These are phyloP conservation scores for Agaricus subrufescens DNA, from an alignment of 768 basidiomycete species.

Conservation along the genomic window DNA sequence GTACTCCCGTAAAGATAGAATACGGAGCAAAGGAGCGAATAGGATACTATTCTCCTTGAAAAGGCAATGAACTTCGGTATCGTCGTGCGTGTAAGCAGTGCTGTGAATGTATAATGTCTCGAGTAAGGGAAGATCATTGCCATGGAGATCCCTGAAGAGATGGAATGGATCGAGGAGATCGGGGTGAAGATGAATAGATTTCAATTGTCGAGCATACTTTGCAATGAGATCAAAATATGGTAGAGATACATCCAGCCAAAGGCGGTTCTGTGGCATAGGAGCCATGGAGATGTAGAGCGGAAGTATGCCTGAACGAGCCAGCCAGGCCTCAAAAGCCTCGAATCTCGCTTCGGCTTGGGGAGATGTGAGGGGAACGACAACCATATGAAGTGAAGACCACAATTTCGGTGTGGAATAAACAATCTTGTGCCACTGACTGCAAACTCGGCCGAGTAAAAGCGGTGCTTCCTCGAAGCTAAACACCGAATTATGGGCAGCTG, in stretches of 20 bases:
- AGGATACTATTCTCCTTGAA: neutral
- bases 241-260: neutral
- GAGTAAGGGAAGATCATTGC: neutral
- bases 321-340: neutral
- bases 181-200: neutral
- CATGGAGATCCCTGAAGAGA: neutral
- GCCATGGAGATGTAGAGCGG: slow-evolving; percentile 1
- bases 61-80: neutral
- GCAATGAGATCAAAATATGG: neutral
- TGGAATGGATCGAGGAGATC: neutral
- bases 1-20: neutral
- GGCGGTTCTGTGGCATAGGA: neutral
- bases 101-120: neutral
- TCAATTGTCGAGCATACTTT: neutral
- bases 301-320: neutral
- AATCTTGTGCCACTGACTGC: slow-evolving; percentile 10
- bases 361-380: neutral
- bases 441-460: slow-evolving; percentile 11
- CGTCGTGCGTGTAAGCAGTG: neutral
- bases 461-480: slow-evolving; percentile 6
- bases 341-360: neutral
- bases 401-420: slow-evolving; percentile 11
- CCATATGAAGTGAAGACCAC: slow-evolving; percentile 9
- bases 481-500: slow-evolving; percentile 7
- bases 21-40: neutral